Evolutionary conservation across 1,284 basidiomycete genomes (phyloP).

Genomic region (Malassezia globosa): DNA sequence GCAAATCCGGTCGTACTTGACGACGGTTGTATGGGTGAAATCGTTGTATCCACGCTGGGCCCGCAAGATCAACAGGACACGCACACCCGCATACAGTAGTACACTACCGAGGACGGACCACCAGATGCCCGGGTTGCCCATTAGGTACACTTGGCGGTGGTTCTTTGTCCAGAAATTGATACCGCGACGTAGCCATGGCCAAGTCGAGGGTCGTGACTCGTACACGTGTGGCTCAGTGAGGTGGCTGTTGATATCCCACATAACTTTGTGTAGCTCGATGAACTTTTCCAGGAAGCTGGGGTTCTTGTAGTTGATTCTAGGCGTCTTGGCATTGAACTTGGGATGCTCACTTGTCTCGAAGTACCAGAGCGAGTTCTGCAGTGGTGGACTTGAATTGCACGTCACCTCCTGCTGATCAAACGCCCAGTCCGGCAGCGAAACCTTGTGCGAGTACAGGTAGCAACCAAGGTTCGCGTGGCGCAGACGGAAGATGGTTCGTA

Average conservation of each 20-base stretch:
- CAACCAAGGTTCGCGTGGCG: conserved; percentile 78
- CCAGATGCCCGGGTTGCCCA: conserved; percentile 91
- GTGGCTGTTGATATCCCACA: conserved; percentile 97
- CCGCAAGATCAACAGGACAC: conserved; percentile 70
- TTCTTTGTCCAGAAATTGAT: conserved; percentile 97
- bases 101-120: conserved; percentile 68
- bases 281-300: conserved; percentile 85
- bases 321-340: conserved; percentile 15
- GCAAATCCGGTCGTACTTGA: conserved; percentile 81
- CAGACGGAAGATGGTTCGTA: conserved; percentile 73
- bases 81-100: conserved; percentile 57
- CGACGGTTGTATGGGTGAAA: conserved; percentile 74
- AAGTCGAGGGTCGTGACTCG: conserved; percentile 77
- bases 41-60: conserved; percentile 82
- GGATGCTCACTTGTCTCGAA: conserved; percentile 76
- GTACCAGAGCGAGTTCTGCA: conserved; percentile 83
- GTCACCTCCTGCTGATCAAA: conserved; percentile 95
- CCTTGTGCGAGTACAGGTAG: conserved; percentile 94
- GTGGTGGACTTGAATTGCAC: conserved; percentile 89
- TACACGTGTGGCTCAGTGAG: conserved; percentile 87
- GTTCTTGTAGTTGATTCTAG: conserved; percentile 60
- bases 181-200: conserved; percentile 79
- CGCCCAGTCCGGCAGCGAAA: conserved; percentile 93
- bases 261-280: conserved; percentile 78
- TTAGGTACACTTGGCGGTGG: conserved; percentile 82